Evolutionary conservation across 139 green algal species (phyloP), one percentile per base, ranked within the genome.

Genomic region (Chlorella sp.): DNA sequence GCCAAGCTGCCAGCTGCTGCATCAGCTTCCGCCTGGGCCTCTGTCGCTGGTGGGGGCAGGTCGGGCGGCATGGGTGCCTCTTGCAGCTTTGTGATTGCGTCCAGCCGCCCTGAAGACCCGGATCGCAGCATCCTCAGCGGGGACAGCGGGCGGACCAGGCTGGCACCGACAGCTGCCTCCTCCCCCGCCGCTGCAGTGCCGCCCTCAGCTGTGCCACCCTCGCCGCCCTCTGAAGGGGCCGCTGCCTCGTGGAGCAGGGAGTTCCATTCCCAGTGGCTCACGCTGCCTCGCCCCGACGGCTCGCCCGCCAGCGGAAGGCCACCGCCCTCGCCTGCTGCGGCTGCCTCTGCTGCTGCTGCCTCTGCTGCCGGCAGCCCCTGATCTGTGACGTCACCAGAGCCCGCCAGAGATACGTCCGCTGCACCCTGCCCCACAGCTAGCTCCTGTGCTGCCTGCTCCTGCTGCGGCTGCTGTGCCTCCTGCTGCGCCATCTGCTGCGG

Each of bases 21-120:
- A 26, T 36, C 66, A 34, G 16, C 84, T n/a, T 40, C 34, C 0
- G 40, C 34, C 19, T 26, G 21, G 19, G 37, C 26, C 22, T 86
- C n/a, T 12, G 48, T 30, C 18, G 28, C 84, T 34, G 66, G 12
- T 0, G 84, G 18, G 1, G 66, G 34, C 28, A 88, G 68, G 30
- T 36, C 30, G 15, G 84, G 28, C 19, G 84, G 84, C 84, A 88
- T 88, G 66, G 84, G 84, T 0, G 84, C 84, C 39, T 88, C 84
- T 30, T 88, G 84, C 64, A 88, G 84, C 84, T 48, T 80, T 9
- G 68, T 0, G 0, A 88, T 88, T 0, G 84, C 84, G 1, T 64
- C 39, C 26, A 88, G 84, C 26, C 53, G 48, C 66, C 39, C 66
- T 40, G 84, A 40, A 19, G 37, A 30, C 1, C 39, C 37, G 11